Conservation (phyloP, 2,329 filamentous ascomycete species). For the Aspergillus sp. region DNA sequence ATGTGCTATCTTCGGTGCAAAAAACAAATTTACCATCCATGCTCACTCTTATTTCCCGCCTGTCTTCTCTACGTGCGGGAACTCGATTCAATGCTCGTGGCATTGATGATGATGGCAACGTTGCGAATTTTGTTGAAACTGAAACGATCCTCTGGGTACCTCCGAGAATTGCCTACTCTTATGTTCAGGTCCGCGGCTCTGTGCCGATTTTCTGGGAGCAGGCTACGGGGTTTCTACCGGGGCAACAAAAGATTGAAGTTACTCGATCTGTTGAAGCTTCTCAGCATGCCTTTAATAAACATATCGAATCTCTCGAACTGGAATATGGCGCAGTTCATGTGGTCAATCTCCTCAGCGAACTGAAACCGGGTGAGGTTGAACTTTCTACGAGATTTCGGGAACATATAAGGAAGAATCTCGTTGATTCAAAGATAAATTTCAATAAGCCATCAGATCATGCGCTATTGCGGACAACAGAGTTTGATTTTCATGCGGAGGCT, state of each 20-base stretch:
- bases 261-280: constrained; percentile 87
- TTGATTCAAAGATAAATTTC: constrained; percentile 59
- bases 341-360: constrained; percentile 88
- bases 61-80: constrained; percentile 87
- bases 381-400: constrained; percentile 76
- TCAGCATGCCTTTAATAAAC: constrained; percentile 91
- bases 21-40: constrained; percentile 75
- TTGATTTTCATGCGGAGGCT: constrained; percentile 95
- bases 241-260: constrained; percentile 90
- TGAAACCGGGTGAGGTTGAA: constrained; percentile 82
- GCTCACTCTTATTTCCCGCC: constrained; percentile 83
- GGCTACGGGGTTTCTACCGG: constrained; percentile 78
- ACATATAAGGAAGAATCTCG: constrained; percentile 71
- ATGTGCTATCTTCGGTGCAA: constrained; percentile 64
- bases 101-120: constrained; percentile 95
- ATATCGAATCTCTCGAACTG: constrained; percentile 83
- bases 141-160: constrained; percentile 91
- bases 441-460: constrained; percentile 64
- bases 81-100: constrained; percentile 96
- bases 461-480: constrained; percentile 78
- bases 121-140: constrained; percentile 98
- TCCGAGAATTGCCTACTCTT: constrained; percentile 78
- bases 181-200: constrained; percentile 87
- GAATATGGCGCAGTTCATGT: constrained; percentile 90
- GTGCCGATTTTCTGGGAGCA: constrained; percentile 99